These are phyloP conservation scores for Solanum paucissectum DNA, from an alignment of 257 asterid species.

Conservation along the genomic window DNA sequence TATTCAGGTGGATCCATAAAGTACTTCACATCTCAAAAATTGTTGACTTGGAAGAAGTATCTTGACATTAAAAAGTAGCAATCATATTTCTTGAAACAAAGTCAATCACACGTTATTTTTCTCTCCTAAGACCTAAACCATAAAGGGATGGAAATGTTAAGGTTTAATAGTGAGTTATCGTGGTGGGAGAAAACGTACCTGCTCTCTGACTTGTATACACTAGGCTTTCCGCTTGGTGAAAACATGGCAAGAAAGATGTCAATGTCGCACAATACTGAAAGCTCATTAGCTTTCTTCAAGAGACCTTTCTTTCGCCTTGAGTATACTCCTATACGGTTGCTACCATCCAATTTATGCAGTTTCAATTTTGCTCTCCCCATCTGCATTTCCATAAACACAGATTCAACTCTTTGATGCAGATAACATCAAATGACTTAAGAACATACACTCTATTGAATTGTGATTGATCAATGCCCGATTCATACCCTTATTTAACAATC, in stretches of 20 bases:
- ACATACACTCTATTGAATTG: neutral
- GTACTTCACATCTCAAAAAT: neutral
- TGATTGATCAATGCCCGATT: neutral
- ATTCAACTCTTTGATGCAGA: neutral
- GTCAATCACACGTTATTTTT: neutral
- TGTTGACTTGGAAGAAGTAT: neutral
- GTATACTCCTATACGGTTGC: slow-evolving; percentile 1
- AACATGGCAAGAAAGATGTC: neutral
- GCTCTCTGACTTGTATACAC: slow-evolving; percentile 1
- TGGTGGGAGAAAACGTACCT: neutral
- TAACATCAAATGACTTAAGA: neutral
- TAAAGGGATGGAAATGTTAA: neutral
- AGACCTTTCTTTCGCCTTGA: slow-evolving; percentile 5
- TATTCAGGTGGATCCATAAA: neutral
- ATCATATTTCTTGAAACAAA: neutral
- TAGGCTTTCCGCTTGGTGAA: slow-evolving; percentile 4
- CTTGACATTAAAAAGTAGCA: neutral
- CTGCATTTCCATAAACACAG: neutral
- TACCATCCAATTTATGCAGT: neutral
- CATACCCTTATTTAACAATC: neutral
- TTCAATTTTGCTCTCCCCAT: neutral
- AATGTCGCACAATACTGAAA: slow-evolving; percentile 3
- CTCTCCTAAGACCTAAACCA: neutral
- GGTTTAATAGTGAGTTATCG: neutral
- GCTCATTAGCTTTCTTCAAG: slow-evolving; percentile 8